These are phyloP conservation scores for Stephanodiscus triporus DNA, from an alignment of 108 stramenopile species.

Conservation along the genomic window DNA sequence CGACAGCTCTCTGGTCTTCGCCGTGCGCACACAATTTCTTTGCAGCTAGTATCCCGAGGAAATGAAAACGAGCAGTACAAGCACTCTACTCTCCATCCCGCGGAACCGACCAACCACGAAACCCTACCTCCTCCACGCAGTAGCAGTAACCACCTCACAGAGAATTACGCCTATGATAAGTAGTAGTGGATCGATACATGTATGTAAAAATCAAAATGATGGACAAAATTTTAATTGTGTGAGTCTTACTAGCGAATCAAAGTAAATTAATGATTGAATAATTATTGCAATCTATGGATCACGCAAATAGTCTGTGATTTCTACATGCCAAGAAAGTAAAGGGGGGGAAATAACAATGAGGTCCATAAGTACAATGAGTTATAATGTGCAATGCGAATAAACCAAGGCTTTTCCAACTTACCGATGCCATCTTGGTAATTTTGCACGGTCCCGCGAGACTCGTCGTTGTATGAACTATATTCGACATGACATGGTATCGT, in stretches of 20 bases:
- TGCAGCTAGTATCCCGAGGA: too few species aligned
- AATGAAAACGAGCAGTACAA: too few species aligned
- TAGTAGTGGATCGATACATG: background rate
- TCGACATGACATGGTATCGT: slow-evolving; percentile 64
- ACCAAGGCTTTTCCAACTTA: slow-evolving; percentile 4
- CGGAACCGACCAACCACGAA: too few species aligned
- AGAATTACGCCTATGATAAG: background rate
- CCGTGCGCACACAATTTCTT: background rate
- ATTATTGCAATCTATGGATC: slow-evolving; percentile 21
- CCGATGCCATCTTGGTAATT: slow-evolving; percentile 32
- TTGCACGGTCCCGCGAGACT: background rate
- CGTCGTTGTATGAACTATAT: slow-evolving; percentile 39
- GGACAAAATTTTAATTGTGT: background rate
- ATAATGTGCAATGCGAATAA: background rate
- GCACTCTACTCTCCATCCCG: too few species aligned
- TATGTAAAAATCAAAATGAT: background rate
- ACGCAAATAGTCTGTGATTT: slow-evolving; percentile 45
- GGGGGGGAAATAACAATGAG: background rate
- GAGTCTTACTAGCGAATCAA: too few species aligned
- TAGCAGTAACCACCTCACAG: background rate
- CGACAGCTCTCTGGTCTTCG: background rate
- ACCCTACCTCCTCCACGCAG: too few species aligned
- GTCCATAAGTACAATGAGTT: background rate
- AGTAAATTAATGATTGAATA: background rate
- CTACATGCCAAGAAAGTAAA: slow-evolving; percentile 4